Conservation (phyloP, 805 yeast species). For the Barnettozyma siamensis region DNA sequence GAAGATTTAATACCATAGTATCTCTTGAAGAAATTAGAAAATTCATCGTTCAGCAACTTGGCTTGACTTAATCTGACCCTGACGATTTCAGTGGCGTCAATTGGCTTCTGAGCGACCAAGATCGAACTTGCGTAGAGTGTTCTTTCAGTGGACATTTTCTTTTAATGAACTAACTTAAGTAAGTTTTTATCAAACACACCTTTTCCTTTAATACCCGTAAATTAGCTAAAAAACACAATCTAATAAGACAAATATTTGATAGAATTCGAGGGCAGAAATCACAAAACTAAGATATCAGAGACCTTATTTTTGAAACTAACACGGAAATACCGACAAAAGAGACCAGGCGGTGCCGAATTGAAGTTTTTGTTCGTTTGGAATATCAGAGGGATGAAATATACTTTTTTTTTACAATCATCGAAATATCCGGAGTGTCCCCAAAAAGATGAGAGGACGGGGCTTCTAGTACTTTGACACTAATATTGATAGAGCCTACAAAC, state of each 20-base stretch:
- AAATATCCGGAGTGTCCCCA: slow-evolving; percentile 3
- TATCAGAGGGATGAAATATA: background rate
- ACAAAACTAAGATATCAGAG: background rate
- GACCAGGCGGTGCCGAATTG: background rate
- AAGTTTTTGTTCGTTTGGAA: background rate
- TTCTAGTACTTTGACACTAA: background rate
- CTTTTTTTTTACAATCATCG: background rate
- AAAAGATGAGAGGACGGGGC: background rate
- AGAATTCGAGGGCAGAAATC: background rate
- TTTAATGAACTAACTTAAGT: too few species aligned
- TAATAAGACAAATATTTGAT: background rate
- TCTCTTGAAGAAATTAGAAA: slow-evolving; percentile 56
- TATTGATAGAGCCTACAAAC: too few species aligned
- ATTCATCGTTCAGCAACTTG: slow-evolving; percentile 49
- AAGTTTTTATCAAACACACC: background rate
- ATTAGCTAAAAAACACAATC: too few species aligned
- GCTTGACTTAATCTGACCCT: slow-evolving; percentile 52
- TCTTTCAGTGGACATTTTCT: slow-evolving; percentile 22
- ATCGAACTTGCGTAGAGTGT: slow-evolving; percentile 36
- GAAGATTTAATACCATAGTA: slow-evolving; percentile 22
- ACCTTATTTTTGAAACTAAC: background rate
- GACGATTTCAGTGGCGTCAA: slow-evolving; percentile 54
- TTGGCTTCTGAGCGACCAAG: slow-evolving; percentile 43
- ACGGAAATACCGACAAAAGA: background rate
- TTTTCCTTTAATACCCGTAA: background rate